Evolutionary conservation across 805 yeast genomes (phyloP).

Genomic region (Ogataea saltuana): DNA sequence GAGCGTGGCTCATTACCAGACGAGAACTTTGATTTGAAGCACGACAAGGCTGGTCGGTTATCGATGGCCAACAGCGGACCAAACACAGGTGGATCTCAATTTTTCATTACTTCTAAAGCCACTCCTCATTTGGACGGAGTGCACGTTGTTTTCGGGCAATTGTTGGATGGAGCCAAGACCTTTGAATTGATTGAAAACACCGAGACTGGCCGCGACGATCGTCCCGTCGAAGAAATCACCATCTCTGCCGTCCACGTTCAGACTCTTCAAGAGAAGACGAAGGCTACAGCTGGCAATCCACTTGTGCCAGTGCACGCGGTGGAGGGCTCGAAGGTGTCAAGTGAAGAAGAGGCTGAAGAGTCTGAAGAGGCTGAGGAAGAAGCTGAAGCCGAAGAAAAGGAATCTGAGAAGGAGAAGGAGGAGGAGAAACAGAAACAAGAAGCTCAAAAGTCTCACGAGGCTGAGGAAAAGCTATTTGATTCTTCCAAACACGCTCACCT

Average conservation of each 20-base stretch:
- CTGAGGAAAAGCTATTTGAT: slow-evolving; percentile 7
- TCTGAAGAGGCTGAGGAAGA: slow-evolving; percentile 1
- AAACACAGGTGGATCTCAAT: slow-evolving; percentile 66
- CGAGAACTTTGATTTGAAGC: slow-evolving; percentile 60
- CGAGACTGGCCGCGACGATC: slow-evolving; percentile 42
- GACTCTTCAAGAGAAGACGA: slow-evolving; percentile 2
- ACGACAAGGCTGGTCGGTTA: slow-evolving; percentile 48
- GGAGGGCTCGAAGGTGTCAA: not conserved
- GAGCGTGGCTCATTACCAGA: slow-evolving; percentile 56
- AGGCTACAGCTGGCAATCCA: not conserved
- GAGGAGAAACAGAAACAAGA: not conserved
- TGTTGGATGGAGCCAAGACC: slow-evolving; percentile 64
- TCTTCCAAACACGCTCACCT: slow-evolving; percentile 14
- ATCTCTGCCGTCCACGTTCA: slow-evolving; percentile 32
- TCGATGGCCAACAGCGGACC: slow-evolving; percentile 55
- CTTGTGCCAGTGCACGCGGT: not conserved
- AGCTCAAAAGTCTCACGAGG: slow-evolving; percentile 9
- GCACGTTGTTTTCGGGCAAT: slow-evolving; percentile 81
- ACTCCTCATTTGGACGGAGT: slow-evolving; percentile 54
- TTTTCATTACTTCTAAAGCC: slow-evolving; percentile 62
- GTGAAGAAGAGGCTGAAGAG: slow-evolving; percentile 1
- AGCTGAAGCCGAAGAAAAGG: not conserved
- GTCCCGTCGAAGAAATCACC: slow-evolving; percentile 46
- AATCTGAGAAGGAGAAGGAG: not conserved
- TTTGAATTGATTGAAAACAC: slow-evolving; percentile 61